Evolutionary conservation across 306 rosid species (phyloP).

Genomic region (Acacia crassicarpa): DNA sequence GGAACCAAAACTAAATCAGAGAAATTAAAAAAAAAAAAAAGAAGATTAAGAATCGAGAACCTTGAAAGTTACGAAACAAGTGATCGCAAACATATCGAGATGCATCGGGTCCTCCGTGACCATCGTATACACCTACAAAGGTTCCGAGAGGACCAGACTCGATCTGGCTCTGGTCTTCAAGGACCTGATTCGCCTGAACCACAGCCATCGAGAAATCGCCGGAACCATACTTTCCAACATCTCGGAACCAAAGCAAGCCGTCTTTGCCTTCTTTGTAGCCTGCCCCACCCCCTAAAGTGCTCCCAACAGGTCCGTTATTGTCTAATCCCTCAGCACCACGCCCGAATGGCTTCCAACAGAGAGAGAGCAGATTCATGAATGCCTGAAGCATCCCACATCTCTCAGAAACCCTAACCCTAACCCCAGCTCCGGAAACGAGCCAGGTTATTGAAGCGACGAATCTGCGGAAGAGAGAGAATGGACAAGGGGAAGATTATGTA

Average conservation of each 20-base stretch:
- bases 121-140: constrained; percentile 86
- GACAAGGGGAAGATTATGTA: constrained; percentile 8
- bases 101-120: constrained; percentile 85
- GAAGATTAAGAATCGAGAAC: constrained; percentile 39
- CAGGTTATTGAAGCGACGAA: constrained; percentile 2
- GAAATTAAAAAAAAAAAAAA: neutral
- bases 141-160: constrained; percentile 85
- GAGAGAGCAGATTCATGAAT: constrained; percentile 84
- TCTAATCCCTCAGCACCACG: constrained; percentile 36
- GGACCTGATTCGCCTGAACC: constrained; percentile 85
- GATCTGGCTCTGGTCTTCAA: constrained; percentile 89
- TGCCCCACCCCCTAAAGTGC: constrained; percentile 27
- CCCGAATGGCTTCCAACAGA: constrained; percentile 83
- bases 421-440: constrained; percentile 36
- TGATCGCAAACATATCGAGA: constrained; percentile 82
- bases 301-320: constrained; percentile 41
- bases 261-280: constrained; percentile 63
- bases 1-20: neutral
- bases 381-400: constrained; percentile 92
- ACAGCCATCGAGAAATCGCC: constrained; percentile 91
- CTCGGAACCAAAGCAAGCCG: constrained; percentile 74
- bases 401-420: constrained; percentile 72
- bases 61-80: constrained; percentile 72
- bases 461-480: constrained; percentile 9
- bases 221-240: constrained; percentile 59